Conservation (phyloP, 768 basidiomycete species). For the Coprinopsis marcescibilis region DNA sequence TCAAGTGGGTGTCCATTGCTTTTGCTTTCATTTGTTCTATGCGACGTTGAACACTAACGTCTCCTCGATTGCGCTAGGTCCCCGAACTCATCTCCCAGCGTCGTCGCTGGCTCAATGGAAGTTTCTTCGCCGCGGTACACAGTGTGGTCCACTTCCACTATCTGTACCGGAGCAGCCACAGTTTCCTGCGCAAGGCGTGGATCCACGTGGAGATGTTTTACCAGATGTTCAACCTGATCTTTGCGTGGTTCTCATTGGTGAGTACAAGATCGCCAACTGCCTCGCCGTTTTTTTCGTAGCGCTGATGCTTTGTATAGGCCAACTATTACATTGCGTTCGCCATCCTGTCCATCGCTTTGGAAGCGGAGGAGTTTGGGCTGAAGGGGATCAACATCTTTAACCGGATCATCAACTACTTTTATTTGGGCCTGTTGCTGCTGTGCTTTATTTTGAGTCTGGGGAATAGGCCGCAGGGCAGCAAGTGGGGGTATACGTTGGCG, state of each 20-base stretch:
- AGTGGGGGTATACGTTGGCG: conserved; percentile 79
- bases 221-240: conserved; percentile 84
- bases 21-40: not conserved
- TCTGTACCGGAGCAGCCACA: conserved; percentile 86
- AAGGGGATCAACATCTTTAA: conserved; percentile 69
- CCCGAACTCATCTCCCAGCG: conserved; percentile 94
- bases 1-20: conserved; percentile 41
- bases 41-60: not conserved
- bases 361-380: conserved; percentile 53
- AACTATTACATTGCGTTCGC: conserved; percentile 90
- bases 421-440: conserved; percentile 79
- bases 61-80: conserved; percentile 38
- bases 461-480: conserved; percentile 87
- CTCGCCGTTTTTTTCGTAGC: conserved; percentile 2
- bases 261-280: too few relatives aligned
- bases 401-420: conserved; percentile 76
- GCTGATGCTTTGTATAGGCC: conserved; percentile 37
- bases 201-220: conserved; percentile 93
- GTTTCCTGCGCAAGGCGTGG: conserved; percentile 82
- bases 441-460: conserved; percentile 88
- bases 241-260: conserved; percentile 86
- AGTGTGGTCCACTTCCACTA: conserved; percentile 91
- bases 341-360: conserved; percentile 71
- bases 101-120: conserved; percentile 94
- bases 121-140: conserved; percentile 96